Evolutionary conservation across 345 rosid genomes (phyloP), one percentile per base, ranked within the genome.

Genomic region (Rubroshorea leprosula): DNA sequence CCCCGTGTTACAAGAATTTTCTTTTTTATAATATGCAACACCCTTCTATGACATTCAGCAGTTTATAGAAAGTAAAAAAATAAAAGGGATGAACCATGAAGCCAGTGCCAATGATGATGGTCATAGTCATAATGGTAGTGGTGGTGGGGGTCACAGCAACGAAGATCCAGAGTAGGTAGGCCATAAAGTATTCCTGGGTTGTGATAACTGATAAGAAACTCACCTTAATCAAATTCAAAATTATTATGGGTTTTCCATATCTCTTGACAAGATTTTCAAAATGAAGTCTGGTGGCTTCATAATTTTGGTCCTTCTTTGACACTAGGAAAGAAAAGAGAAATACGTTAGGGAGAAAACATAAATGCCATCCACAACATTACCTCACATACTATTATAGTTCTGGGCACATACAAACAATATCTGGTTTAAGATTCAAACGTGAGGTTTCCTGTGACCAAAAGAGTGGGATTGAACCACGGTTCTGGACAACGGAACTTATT

Each of bases 391-490:
- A 64, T 23, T 26, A 29, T 29, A 21, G 25, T 74, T 24, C n/a
- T 61, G 44, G 58, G 65, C 61, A 68, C 96, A 61, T 82, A 93
- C 99, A 65, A 68, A 85, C 79, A 47, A 89, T 89, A 81, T 89
- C 97, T n/a, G 99, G 99, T 69, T 87, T 94, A 58, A 90, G 12
- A 72, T 82, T 94, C 88, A 94, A 80, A 31, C 96, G 76, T 5
- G 99, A 94, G 63, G 99, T 90, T 80, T 94, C 97, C 65, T 94
- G 99, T 35, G 99, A 90, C 99, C 99, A 94, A 66, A 87, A 90
- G 16, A 94, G 84, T 44, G 97, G 99, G 65, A 94, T 94, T 52
- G 99, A 94, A 60, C 99, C 99, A 50, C 99, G 96, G 70, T 89
- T 90, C 81, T 94, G 99, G 61, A 90, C 90, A 53, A 94, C 77